phyloP scores from a whole-genome alignment of 2,329 filamentous ascomycete genomes.

The Talaromyces amestolkiae region DNA sequence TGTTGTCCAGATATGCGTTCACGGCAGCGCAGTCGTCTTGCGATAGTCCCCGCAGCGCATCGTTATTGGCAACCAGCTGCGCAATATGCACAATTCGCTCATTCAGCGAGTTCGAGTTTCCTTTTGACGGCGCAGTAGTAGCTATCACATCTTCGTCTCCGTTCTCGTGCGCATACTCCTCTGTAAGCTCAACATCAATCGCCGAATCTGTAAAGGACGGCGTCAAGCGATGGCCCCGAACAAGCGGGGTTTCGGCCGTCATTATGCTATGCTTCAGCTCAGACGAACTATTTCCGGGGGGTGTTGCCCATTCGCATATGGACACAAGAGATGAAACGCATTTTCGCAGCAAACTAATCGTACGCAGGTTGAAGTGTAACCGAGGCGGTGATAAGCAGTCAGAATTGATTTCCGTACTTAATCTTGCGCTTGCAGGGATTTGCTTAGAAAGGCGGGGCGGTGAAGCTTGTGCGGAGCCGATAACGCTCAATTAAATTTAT shows the following conservation, averaged over 20 bases:
- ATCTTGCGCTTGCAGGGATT: slow-evolving; percentile 1
- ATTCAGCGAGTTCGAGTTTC: neutral
- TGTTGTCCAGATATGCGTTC: slow-evolving; percentile 31
- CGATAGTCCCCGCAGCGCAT: slow-evolving; percentile 6
- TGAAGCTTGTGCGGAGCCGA: neutral
- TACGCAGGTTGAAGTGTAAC: neutral
- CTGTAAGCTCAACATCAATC: slow-evolving; percentile 25
- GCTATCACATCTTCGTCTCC: neutral
- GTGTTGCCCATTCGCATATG: neutral
- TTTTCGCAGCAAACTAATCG: neutral
- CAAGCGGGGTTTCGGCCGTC: slow-evolving; percentile 6
- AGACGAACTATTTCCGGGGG: neutral
- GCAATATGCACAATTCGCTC: slow-evolving; percentile 14
- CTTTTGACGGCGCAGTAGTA: neutral
- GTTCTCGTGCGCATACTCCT: slow-evolving; percentile 1
- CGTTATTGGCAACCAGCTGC: slow-evolving; percentile 12
- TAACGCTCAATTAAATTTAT: slow-evolving; percentile 2
- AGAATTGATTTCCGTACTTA: neutral
- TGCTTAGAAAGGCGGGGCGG: neutral
- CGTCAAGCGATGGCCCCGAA: slow-evolving; percentile 21
- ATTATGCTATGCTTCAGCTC: neutral
- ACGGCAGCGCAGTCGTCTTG: slow-evolving; percentile 31
- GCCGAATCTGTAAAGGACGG: slow-evolving; percentile 28
- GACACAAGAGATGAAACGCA: neutral
- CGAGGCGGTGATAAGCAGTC: neutral